Evolutionary conservation across 2,329 filamentous ascomycete genomes (phyloP), one percentile per base, ranked within the genome.

Genomic region (Botrytis galanthina): DNA sequence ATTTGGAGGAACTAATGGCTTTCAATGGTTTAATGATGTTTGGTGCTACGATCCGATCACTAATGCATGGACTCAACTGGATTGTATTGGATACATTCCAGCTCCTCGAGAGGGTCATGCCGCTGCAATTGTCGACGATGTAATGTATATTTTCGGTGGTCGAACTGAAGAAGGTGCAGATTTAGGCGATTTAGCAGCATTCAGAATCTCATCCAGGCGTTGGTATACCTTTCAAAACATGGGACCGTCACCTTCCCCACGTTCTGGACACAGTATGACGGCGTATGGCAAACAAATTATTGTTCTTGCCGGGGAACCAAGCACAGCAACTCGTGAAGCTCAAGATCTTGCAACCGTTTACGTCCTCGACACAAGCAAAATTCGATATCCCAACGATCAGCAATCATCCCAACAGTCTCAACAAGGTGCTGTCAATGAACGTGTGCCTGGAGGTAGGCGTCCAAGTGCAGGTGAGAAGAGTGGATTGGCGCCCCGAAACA

Each of bases 191-290:
- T 86, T 99, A 61, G 95, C 96, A 3, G 96, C 96, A 16, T 93
- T 93, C 82, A 87, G 90, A 68, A 93, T 93, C 78, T 90, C 92
- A 0, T 94, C 94, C 18, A 91, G 93, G 76, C 90, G 96, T 74
- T 99, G 96, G 96, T 99, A 98, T 82, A 99, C 96, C 51, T 99
- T 99, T 83, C 96, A 99, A 81, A 99, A 99, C 81, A 99, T 99
- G 96, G 96, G 96, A 0, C 95, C 95, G 4, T 97, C 95, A 1
- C 96, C 96, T 0, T 98, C 95, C 4, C 91, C 96, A 46, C 89
- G 96, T 74, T 98, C 95, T 26, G 96, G 96, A 1, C 96, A 99
- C 82, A 98, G 94, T 82, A 98, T 99, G 96, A 98, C 96, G 3
- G 91, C 94, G 3, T 93, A 95, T 75, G 94, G 93, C 44, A 98